Conservation (phyloP, 768 basidiomycete genomes). For the Amanita molliuscula region DNA sequence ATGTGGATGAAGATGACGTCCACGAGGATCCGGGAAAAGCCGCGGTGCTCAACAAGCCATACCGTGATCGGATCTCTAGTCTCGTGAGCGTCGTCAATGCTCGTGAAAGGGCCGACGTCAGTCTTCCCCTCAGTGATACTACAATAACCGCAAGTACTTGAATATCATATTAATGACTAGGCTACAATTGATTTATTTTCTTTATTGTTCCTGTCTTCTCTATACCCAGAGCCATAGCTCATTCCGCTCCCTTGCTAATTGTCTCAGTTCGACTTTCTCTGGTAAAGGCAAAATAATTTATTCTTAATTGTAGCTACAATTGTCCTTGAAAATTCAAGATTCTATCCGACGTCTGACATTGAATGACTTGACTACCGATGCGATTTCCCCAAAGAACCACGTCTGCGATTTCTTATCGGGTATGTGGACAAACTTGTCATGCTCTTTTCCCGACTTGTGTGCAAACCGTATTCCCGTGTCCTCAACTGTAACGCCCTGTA, state of each 20-base stretch:
- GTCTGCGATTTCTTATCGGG: conserved; percentile 63
- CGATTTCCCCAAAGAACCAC: conserved; percentile 77
- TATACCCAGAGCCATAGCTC: conserved; percentile 6
- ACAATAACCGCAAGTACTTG: conserved; percentile 18
- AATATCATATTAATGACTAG: not conserved
- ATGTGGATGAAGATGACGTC: conserved; percentile 12
- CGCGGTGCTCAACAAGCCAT: conserved; percentile 20
- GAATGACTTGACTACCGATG: conserved; percentile 65
- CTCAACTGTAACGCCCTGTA: conserved; percentile 83
- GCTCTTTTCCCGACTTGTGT: conserved; percentile 65
- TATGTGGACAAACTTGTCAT: conserved; percentile 69
- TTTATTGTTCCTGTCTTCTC: not conserved
- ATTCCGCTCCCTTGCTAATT: conserved; percentile 2
- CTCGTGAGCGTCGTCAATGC: conserved; percentile 33
- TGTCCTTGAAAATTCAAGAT: conserved; percentile 13
- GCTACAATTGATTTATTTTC: conserved; percentile 1
- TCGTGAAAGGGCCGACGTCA: conserved; percentile 18
- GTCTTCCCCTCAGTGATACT: conserved; percentile 29
- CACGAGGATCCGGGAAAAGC: conserved; percentile 17
- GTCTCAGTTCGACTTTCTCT: not conserved
- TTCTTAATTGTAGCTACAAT: conserved; percentile 5
- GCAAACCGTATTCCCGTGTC: conserved; percentile 85
- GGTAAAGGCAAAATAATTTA: conserved; percentile 4
- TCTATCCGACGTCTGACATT: conserved; percentile 72
- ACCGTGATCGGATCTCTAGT: conserved; percentile 48